Evolutionary conservation across 305 asterid species (phyloP).

Genomic region (Plantago rigida): DNA sequence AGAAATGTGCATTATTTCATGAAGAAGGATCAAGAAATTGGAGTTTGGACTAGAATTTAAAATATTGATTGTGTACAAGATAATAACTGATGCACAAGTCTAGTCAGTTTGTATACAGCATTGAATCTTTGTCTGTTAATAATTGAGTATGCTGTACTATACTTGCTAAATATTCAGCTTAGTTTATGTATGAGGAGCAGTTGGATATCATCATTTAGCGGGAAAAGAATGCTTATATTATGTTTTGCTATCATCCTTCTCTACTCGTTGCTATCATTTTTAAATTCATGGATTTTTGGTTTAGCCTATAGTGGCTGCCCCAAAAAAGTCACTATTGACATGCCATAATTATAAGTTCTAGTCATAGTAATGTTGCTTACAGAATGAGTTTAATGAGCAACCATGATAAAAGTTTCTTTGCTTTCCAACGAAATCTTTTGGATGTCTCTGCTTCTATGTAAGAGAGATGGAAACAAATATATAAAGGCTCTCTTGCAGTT

Average conservation of each 20-base stretch:
- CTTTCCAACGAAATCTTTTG: not conserved
- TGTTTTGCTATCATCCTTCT: too few species aligned
- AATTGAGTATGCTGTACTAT: slow-evolving; percentile 18
- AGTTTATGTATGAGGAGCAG: not conserved
- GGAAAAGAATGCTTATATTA: too few species aligned
- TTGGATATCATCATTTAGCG: slow-evolving; percentile 13
- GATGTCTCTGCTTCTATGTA: not conserved
- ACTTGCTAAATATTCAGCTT: slow-evolving; percentile 14
- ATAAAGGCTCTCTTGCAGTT: too few species aligned
- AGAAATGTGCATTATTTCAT: too few species aligned
- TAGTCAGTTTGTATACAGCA: slow-evolving; percentile 4
- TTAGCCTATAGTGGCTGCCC: slow-evolving; percentile 15
- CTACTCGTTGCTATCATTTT: too few species aligned
- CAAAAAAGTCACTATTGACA: not conserved
- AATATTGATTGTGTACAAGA: not conserved
- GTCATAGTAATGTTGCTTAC: slow-evolving; percentile 18
- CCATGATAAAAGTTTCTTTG: not conserved
- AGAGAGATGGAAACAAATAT: too few species aligned
- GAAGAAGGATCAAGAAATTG: too few species aligned
- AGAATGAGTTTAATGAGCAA: not conserved
- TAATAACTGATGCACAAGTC: not conserved
- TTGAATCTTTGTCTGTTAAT: slow-evolving; percentile 32
- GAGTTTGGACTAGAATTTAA: too few species aligned
- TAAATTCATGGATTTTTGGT: slow-evolving; percentile 11
- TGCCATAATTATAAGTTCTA: slow-evolving; percentile 3